Percentiles rank a stretch among this genome's conserved stretches.
These are phyloP conservation scores for Albugo candida DNA, from an alignment of 352 stramenopile genomes.

Conservation along the genomic window DNA sequence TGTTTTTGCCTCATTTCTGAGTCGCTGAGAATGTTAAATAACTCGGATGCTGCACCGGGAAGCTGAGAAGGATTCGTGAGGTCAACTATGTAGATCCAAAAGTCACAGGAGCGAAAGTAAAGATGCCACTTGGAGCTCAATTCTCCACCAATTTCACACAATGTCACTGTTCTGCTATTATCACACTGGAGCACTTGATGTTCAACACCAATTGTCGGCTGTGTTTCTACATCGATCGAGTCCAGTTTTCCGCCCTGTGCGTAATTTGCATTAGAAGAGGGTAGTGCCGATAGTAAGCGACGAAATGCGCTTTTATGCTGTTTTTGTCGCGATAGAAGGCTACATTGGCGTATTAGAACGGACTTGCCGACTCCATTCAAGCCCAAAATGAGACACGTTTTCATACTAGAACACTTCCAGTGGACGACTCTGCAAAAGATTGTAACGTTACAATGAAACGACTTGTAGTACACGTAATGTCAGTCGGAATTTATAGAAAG, in stretches of 20 bases:
- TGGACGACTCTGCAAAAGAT: too few species aligned
- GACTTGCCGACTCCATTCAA: slow-evolving; percentile 54
- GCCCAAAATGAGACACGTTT: slow-evolving; percentile 32
- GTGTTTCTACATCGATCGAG: slow-evolving; percentile 9
- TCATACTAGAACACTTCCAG: slow-evolving; percentile 13
- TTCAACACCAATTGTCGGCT: slow-evolving; percentile 44
- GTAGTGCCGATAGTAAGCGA: slow-evolving; percentile 1
- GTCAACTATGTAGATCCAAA: slow-evolving; percentile 55
- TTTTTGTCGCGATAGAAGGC: slow-evolving; percentile 9
- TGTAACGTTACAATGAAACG: too few species aligned
- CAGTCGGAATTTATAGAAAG: too few species aligned
- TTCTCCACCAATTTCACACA: slow-evolving; percentile 45
- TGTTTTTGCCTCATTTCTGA: slow-evolving; percentile 32
- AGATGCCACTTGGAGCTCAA: slow-evolving; percentile 51
- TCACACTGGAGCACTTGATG: slow-evolving; percentile 21
- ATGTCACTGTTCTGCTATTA: slow-evolving; percentile 1
- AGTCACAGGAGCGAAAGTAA: slow-evolving; percentile 41
- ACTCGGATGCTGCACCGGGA: slow-evolving; percentile 26
- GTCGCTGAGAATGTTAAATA: slow-evolving; percentile 35
- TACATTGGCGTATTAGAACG: slow-evolving; percentile 45
- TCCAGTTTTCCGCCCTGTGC: slow-evolving; percentile 1
- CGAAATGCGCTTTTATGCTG: not conserved
- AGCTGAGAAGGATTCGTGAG: slow-evolving; percentile 30
- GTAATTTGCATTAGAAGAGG: not conserved
- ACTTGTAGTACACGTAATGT: too few species aligned